Conservation (phyloP, 495 filamentous ascomycete species). For the Daldinia grandis region DNA sequence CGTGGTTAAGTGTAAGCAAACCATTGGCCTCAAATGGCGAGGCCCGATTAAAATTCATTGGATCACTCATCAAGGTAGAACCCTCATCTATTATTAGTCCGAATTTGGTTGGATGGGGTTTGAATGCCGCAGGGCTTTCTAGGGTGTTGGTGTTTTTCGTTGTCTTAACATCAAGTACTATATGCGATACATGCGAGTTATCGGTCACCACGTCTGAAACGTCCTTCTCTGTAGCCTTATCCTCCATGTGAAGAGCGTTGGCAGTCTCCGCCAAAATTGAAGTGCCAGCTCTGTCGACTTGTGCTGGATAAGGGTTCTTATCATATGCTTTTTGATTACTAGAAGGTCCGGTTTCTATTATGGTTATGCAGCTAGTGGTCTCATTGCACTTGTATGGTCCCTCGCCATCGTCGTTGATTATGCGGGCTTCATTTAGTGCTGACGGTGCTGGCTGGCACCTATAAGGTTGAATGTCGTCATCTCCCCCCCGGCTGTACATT, state of each 20-base stretch:
- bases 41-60: slow-evolving; percentile 18
- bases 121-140: not conserved
- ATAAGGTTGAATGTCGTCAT: not conserved
- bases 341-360: not conserved
- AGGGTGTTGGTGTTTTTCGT: not conserved
- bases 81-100: slow-evolving; percentile 20
- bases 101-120: not conserved
- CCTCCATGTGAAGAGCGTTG: not conserved
- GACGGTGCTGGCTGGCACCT: not conserved
- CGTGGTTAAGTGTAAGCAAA: slow-evolving; percentile 1
- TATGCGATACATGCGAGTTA: not conserved
- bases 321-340: not conserved
- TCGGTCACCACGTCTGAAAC: not conserved
- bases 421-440: not conserved
- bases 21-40: not conserved
- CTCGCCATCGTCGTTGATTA: not conserved
- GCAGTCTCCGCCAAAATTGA: not conserved
- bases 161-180: not conserved
- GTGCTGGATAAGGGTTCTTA: not conserved
- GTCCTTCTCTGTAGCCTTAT: not conserved
- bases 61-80: slow-evolving; percentile 29
- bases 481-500: not conserved
- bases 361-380: not conserved
- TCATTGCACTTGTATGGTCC: not conserved
- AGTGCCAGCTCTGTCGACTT: not conserved